Conservation (phyloP, 306 rosid genomes). For the Oemleria cerasiformis region DNA sequence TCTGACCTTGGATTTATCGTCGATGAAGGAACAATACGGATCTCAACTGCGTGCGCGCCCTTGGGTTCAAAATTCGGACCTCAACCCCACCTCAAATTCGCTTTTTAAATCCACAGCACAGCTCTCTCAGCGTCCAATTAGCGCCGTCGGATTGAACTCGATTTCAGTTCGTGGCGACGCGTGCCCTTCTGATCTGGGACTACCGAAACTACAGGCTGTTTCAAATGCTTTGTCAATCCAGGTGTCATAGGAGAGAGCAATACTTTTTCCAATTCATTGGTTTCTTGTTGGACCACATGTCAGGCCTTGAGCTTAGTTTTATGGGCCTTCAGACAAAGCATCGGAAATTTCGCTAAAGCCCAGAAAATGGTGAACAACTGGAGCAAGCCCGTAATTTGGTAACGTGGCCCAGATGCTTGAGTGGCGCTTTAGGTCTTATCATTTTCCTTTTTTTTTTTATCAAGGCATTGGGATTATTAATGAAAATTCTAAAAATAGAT, state of each 20-base stretch:
- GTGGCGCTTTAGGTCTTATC: too few species aligned
- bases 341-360: neutral
- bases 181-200: conserved; percentile 28
- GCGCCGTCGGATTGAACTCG: conserved; percentile 29
- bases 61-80: conserved; percentile 36
- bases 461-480: too few species aligned
- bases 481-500: too few species aligned
- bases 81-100: conserved; percentile 12
- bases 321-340: neutral
- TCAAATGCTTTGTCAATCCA: conserved; percentile 17
- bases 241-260: conserved; percentile 9
- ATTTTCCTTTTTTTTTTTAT: too few species aligned
- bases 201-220: conserved; percentile 27
- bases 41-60: conserved; percentile 32
- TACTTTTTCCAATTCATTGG: neutral
- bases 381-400: too few species aligned
- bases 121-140: conserved; percentile 10
- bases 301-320: neutral
- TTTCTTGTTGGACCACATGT: neutral
- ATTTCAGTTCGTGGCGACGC: conserved; percentile 32
- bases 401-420: too few species aligned
- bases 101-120: conserved; percentile 20
- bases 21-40: conserved; percentile 23
- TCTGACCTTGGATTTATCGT: conserved; percentile 25
- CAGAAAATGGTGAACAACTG: neutral